Base-by-base conservation (phyloP, 1,284 basidiomycete species). In the Pascua sp. region DNA sequence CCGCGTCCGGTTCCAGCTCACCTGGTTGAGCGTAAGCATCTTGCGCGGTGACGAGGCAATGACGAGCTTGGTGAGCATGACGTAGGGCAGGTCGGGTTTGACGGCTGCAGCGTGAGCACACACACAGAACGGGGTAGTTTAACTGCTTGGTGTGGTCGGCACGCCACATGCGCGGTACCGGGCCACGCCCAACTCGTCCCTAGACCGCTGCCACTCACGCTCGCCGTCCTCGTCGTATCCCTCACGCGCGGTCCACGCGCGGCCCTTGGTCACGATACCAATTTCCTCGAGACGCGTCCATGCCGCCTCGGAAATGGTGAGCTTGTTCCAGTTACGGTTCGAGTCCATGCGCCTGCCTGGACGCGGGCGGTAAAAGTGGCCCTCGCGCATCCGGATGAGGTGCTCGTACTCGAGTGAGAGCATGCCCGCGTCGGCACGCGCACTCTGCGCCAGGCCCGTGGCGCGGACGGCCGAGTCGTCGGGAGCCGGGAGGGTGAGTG, bases 31-130 rank as follows among this genome's bases (percentile, higher is more conserved):
- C 10, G 68, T 67, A 53, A 69, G 57, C 60, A 60, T 64, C 38
- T 64, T 63, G 37, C 61, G 60, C 4, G 68, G 65, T 11, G 64
- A 67, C 9, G 66, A 61, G n/a, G 68, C 64, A 18, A 69, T 67
- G 50, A 69, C 65, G 8, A 68, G 50, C 51, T 66, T 56, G 15
- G 66, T 67, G 32, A 63, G 59, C 42, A 64, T 60, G 42, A 66
- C 65, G 38, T 65, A 62, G 0, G 66, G 62, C 11, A 69, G 56
- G 43, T 66, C 65, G 11, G 64, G 64, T 40, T 67, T 66, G 53
- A 67, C 64, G 1, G 56, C 66, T 69, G 50, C 10, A 39, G 51
- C 40, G 42, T 48, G 41, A 49, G 44, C 12, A n/a, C n/a, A n/a
- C n/a, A n/a, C n/a, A n/a, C n/a, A n/a, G n/a, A n/a, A n/a, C n/a